Evolutionary conservation across 345 rosid species (phyloP).

Genomic region (Excoecaria agallocha): DNA sequence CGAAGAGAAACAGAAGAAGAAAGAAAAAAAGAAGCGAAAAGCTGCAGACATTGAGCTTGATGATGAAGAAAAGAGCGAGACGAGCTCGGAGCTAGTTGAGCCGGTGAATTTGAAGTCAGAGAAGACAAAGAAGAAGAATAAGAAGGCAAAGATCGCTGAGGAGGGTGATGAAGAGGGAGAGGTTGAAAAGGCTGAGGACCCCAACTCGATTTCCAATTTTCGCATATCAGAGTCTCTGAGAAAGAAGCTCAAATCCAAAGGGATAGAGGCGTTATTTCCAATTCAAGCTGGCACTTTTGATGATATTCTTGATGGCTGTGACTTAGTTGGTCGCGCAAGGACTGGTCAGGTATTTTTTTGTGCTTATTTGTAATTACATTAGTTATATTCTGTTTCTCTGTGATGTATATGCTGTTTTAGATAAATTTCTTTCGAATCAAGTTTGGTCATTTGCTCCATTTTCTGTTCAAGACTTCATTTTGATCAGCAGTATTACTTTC

Average conservation of each 20-base stretch:
- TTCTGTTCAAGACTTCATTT: not conserved
- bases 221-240: conserved; percentile 66
- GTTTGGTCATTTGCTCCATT: not conserved
- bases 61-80: conserved; percentile 55
- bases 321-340: conserved; percentile 92
- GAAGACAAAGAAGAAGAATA: conserved; percentile 43
- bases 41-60: conserved; percentile 39
- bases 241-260: conserved; percentile 61
- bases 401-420: too few relatives aligned
- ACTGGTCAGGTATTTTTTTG: conserved; percentile 73
- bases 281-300: conserved; percentile 86
- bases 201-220: conserved; percentile 62
- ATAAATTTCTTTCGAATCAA: not conserved
- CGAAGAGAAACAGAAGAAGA: conserved; percentile 18
- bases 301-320: conserved; percentile 68
- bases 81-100: conserved; percentile 68
- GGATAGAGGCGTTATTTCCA: conserved; percentile 78
- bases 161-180: conserved; percentile 39
- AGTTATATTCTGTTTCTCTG: too few relatives aligned
- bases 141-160: conserved; percentile 36
- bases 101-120: conserved; percentile 34
- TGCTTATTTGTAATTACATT: not conserved
- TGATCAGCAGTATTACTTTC: not conserved
- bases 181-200: conserved; percentile 50
- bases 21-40: conserved; percentile 63